Evolutionary conservation across 192 early-diverging fungal genomes (phyloP), one percentile per base, ranked within the genome.

Genomic region (Podila epicladia): DNA sequence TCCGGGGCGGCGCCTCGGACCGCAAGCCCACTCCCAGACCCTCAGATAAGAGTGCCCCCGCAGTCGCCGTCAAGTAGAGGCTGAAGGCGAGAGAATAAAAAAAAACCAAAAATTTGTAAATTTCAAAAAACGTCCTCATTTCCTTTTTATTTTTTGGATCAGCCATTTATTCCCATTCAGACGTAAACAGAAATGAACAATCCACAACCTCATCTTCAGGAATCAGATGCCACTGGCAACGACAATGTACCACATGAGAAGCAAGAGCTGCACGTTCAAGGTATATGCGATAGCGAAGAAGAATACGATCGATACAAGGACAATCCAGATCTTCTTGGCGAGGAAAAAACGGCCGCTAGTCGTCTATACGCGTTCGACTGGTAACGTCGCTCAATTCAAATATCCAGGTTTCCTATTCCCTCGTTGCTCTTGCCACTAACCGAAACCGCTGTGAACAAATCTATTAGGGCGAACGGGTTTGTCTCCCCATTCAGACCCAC

Each of bases 251-350:
- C 41, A 17, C 41, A 13, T 12, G 3, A 4, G 41, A 22, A 65
- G 0, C 26, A 24, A 28, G 45, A 31, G 4, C 9, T n/a, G 17
- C 59, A 38, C 29, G 17, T 3, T 19, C 26, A 58, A 32, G 29
- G 63, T 17, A 17, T 17, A 24, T 31, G 62, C n/a, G 48, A 64
- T 9, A 20, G 31, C 28, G 68, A 76, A 3, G 22, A 70, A 17
- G 69, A 78, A 48, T 68, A 72, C 9, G 75, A 79, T 50, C 64
- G 75, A 8, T 79, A 79, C 65, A 72, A 71, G 50, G 32, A 71
- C 41, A 79, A 79, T 53, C 75, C 75, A 0, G 75, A 79, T 2
- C 64, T 79, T 0, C 53, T 79, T 17, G 64, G 58, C 59, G 69
- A 72, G 38, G 35, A 32, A 38, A 67, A 58, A 31, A 13, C 64